Evolutionary conservation across 306 rosid species (phyloP).

Genomic region (Cajanus cajan): DNA sequence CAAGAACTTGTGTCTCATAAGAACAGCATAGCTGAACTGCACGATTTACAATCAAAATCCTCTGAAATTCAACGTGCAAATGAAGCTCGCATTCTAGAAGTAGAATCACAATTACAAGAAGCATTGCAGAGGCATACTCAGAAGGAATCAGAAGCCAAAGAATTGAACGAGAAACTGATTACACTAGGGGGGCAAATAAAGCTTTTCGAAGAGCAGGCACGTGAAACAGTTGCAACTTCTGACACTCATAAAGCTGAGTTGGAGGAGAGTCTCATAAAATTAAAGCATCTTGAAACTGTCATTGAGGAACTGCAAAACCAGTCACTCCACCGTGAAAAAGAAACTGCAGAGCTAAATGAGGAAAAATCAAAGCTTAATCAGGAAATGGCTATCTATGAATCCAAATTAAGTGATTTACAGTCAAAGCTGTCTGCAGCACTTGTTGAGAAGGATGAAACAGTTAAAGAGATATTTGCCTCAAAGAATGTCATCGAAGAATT

Average conservation of each 20-base stretch:
- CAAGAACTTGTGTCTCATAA: slow-evolving; percentile 65
- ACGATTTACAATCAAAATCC: slow-evolving; percentile 67
- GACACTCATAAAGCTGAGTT: slow-evolving; percentile 51
- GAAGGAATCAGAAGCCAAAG: slow-evolving; percentile 78
- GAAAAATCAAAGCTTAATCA: slow-evolving; percentile 61
- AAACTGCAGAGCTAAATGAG: slow-evolving; percentile 51
- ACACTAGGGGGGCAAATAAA: slow-evolving; percentile 53
- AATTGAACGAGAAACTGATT: slow-evolving; percentile 62
- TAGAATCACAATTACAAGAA: slow-evolving; percentile 62
- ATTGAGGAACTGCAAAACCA: slow-evolving; percentile 67
- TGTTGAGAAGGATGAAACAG: slow-evolving; percentile 59
- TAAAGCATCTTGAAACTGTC: slow-evolving; percentile 58
- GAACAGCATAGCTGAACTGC: slow-evolving; percentile 61
- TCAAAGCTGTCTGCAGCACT: slow-evolving; percentile 46
- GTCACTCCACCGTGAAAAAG: slow-evolving; percentile 55
- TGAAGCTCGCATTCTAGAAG: slow-evolving; percentile 50
- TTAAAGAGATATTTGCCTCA: slow-evolving; percentile 45
- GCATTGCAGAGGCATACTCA: slow-evolving; percentile 50
- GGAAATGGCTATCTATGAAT: slow-evolving; percentile 55
- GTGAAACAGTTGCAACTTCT: slow-evolving; percentile 45
- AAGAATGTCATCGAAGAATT: slow-evolving; percentile 59
- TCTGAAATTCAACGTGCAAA: slow-evolving; percentile 54
- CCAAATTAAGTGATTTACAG: slow-evolving; percentile 59
- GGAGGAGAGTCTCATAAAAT: slow-evolving; percentile 59
- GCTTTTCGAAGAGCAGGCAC: slow-evolving; percentile 48